Conservation (phyloP, 345 rosid genomes). For the Ailanthus altissimus region DNA sequence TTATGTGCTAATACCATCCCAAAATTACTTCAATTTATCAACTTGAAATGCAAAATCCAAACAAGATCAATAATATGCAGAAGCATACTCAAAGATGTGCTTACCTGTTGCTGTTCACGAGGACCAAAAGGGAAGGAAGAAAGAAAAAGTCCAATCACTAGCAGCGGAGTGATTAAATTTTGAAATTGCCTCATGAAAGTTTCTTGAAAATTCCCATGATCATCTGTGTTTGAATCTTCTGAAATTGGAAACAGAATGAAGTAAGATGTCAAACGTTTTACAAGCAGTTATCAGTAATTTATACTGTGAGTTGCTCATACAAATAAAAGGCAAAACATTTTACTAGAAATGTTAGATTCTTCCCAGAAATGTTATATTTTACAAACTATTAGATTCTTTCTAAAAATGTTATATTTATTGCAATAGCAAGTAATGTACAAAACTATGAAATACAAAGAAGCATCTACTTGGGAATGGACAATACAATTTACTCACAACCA, state of each 20-base stretch:
- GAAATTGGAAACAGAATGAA: slow-evolving; percentile 34
- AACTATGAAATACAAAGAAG: too few relatives aligned
- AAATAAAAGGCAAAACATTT: too few relatives aligned
- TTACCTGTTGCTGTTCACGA: slow-evolving; percentile 68
- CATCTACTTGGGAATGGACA: not conserved
- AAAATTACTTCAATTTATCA: not conserved
- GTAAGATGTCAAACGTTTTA: not conserved
- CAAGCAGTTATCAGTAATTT: not conserved
- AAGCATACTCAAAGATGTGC: not conserved
- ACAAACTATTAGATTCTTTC: not conserved
- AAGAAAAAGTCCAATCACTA: slow-evolving; percentile 57
- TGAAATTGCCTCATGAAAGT: slow-evolving; percentile 50
- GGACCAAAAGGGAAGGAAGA: slow-evolving; percentile 47
- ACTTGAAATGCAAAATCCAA: not conserved
- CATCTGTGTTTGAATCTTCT: slow-evolving; percentile 73
- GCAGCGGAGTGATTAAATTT: slow-evolving; percentile 49
- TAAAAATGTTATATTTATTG: not conserved
- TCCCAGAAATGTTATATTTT: too few relatives aligned
- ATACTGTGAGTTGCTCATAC: too few relatives aligned
- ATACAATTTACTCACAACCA: not conserved
- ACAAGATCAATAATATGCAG: not conserved
- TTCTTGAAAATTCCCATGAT: slow-evolving; percentile 49
- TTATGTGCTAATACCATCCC: not conserved
- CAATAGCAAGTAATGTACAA: not conserved
- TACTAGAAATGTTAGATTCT: too few relatives aligned